A percentile compares a stretch with the other conserved stretches of the same genome.
These are phyloP conservation scores for Poteriospumella lacustris DNA, from an alignment of 108 stramenopile genomes.

Conservation along the genomic window DNA sequence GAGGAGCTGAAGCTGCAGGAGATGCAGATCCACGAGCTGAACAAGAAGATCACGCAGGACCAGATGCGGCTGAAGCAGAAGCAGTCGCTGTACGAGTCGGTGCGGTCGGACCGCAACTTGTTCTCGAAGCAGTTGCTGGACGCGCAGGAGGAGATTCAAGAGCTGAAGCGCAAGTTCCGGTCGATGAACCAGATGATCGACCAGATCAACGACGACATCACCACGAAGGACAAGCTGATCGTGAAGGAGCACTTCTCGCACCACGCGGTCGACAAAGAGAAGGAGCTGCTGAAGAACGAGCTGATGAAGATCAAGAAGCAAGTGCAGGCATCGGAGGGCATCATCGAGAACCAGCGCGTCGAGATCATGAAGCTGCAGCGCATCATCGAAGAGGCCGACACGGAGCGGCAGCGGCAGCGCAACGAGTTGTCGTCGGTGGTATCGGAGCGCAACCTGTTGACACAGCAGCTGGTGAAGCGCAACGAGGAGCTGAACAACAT, in stretches of 20 bases:
- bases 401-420: constrained; percentile 54
- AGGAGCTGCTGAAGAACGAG: constrained; percentile 52
- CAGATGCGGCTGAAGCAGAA: constrained; percentile 57
- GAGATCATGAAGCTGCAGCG: constrained; percentile 56
- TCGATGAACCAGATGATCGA: constrained; percentile 63
- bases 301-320: constrained; percentile 61
- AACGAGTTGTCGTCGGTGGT: constrained; percentile 59
- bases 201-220: constrained; percentile 63
- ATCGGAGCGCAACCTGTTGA: constrained; percentile 55
- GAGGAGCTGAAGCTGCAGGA: constrained; percentile 60
- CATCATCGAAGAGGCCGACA: constrained; percentile 60
- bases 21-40: constrained; percentile 49
- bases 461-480: constrained; percentile 54
- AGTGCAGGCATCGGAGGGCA: constrained; percentile 51
- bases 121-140: constrained; percentile 59
- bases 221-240: constrained; percentile 55
- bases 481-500: constrained; percentile 56
- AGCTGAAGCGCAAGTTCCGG: constrained; percentile 60
- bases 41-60: constrained; percentile 46
- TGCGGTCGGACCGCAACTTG: constrained; percentile 56
- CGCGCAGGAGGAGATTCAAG: constrained; percentile 57
- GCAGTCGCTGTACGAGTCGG: constrained; percentile 60
- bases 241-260: constrained; percentile 59
- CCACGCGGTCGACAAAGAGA: constrained; percentile 56
- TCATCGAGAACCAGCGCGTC: constrained; percentile 49